phyloP scores from a whole-genome alignment of 1,284 basidiomycete genomes.

The Boletus sp. region DNA sequence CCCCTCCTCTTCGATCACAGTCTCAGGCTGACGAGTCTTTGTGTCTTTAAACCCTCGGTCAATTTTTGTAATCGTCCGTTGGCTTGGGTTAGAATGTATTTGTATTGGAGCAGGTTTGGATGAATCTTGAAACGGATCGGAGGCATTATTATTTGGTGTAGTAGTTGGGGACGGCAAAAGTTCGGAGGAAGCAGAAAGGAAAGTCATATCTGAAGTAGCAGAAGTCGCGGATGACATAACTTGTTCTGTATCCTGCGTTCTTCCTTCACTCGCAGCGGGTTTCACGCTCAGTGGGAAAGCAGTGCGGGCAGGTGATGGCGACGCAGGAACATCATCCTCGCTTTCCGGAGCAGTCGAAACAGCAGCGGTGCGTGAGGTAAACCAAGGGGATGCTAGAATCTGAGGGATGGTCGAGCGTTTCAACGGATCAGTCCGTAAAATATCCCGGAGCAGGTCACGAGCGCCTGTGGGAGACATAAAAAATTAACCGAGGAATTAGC shows the following conservation, averaged over 20 bases:
- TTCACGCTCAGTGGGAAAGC: constrained; percentile 20
- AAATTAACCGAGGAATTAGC: constrained; percentile 4
- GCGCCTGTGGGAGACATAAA: constrained; percentile 53
- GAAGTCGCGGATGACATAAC: constrained; percentile 38
- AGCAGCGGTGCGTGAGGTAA: constrained; percentile 48
- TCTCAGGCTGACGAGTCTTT: constrained; percentile 34
- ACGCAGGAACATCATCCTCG: constrained; percentile 23
- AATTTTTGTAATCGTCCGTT: constrained; percentile 42
- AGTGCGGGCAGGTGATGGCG: constrained; percentile 28
- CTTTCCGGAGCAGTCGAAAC: constrained; percentile 35
- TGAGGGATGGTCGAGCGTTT: constrained; percentile 78
- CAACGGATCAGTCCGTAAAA: constrained; percentile 78
- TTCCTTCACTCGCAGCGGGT: constrained; percentile 24
- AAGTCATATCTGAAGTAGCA: constrained; percentile 50
- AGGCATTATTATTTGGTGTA: constrained; percentile 47
- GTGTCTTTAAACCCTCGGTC: constrained; percentile 14
- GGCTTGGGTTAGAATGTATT: constrained; percentile 49
- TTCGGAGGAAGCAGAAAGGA: constrained; percentile 52
- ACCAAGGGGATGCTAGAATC: constrained; percentile 91
- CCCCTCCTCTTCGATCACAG: constrained; percentile 46
- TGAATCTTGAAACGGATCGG: constrained; percentile 39
- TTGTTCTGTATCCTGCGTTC: constrained; percentile 41
- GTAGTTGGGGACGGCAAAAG: constrained; percentile 51
- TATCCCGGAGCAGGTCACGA: constrained; percentile 71
- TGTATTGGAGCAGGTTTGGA: constrained; percentile 25